Evolutionary conservation across 768 basidiomycete species (phyloP).

Genomic region (Pholiota conissans): DNA sequence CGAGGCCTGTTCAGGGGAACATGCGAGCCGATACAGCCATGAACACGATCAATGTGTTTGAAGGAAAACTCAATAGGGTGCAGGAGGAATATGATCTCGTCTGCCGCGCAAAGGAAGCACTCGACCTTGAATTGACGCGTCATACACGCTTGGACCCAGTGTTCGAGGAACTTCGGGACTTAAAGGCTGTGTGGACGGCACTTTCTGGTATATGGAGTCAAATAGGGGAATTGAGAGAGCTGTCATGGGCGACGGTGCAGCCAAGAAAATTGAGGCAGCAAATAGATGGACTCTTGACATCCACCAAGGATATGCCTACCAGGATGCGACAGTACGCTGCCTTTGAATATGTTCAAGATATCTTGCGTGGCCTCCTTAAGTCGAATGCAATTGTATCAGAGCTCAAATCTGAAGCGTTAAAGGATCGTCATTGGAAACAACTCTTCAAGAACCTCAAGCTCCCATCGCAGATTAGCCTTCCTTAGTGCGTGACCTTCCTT

Average conservation of each 20-base stretch:
- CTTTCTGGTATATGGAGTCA: conserved; percentile 97
- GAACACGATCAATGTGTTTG: conserved; percentile 94
- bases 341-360: conserved; percentile 96
- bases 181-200: conserved; percentile 99
- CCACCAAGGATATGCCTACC: conserved; percentile 99
- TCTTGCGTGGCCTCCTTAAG: conserved; percentile 82
- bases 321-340: conserved; percentile 99
- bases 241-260: conserved; percentile 89
- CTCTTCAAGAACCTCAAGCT: conserved; percentile 87
- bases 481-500: conserved; percentile 48
- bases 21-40: conserved; percentile 96
- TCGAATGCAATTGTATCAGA: conserved; percentile 89
- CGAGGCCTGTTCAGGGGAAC: conserved; percentile 94
- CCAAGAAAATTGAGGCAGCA: conserved; percentile 94
- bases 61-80: conserved; percentile 84
- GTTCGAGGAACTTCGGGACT: conserved; percentile 91
- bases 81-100: conserved; percentile 96
- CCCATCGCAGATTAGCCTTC: conserved; percentile 72
- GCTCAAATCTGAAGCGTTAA: conserved; percentile 94
- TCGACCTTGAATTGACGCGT: conserved; percentile 88
- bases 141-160: conserved; percentile 92
- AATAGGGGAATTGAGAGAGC: conserved; percentile 84
- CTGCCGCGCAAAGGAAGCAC: conserved; percentile 93
- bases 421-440: conserved; percentile 98
- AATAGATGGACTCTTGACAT: conserved; percentile 84